Conservation (phyloP, 2,329 filamentous ascomycete genomes). For the Byssoonygena ceratinophila region DNA sequence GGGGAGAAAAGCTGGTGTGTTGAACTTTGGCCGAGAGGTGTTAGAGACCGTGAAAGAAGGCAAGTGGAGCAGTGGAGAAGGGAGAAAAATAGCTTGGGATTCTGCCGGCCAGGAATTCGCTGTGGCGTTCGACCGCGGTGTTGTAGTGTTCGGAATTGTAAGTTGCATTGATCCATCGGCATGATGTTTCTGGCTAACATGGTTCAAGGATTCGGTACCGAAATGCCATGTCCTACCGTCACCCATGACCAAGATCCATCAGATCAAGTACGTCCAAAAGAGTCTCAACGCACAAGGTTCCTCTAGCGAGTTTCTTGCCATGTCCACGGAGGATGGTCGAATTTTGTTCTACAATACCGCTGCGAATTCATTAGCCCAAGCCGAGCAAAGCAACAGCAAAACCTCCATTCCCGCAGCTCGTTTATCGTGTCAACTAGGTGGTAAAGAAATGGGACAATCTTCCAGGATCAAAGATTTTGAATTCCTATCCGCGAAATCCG, state of each 20-base stretch:
- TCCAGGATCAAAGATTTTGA: conserved; percentile 84
- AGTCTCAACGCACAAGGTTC: conserved; percentile 31
- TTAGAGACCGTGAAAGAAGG: conserved; percentile 66
- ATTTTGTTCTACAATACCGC: conserved; percentile 59
- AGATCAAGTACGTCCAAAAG: conserved; percentile 57
- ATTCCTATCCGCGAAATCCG: conserved; percentile 40
- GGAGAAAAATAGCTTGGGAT: conserved; percentile 71
- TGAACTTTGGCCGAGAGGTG: conserved; percentile 69
- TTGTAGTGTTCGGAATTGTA: conserved; percentile 71
- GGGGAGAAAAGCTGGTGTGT: conserved; percentile 84
- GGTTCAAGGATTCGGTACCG: conserved; percentile 57
- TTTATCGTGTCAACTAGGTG: conserved; percentile 66
- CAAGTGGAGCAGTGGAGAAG: conserved; percentile 68
- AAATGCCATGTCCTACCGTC: conserved; percentile 61
- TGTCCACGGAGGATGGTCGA: conserved; percentile 84
- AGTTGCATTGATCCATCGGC: conserved; percentile 18
- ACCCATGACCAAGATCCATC: conserved; percentile 68
- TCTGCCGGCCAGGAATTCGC: conserved; percentile 68
- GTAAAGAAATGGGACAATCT: conserved; percentile 54
- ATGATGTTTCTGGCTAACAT: conserved; percentile 14
- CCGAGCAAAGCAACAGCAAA: conserved; percentile 32
- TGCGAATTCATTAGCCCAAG: conserved; percentile 21
- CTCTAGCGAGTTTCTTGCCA: conserved; percentile 50
- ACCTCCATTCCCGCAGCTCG: conserved; percentile 50
- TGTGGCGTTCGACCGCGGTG: conserved; percentile 77